Base-by-base conservation (phyloP, 345 rosid genomes). In the Eucalyptus erythrocorys region DNA sequence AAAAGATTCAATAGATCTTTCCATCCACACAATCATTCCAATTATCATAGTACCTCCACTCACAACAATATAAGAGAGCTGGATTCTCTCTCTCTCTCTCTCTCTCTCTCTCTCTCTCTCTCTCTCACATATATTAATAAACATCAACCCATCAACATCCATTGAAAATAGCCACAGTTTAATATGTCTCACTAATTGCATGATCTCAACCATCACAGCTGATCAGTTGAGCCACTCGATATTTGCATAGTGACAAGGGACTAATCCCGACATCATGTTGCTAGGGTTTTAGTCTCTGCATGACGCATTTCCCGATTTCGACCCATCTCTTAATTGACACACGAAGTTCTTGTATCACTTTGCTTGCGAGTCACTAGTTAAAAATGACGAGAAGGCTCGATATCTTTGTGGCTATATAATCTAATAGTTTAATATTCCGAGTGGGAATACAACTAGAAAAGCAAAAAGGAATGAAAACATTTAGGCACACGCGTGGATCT, bases 401-500 rank as follows among this genome's bases (percentile, higher is more conserved):
- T 76, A 47, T 40, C 47, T 76, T 76, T 76, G 47, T 40, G 84
- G 84, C 30, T 40, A 40, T 21, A 76, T 40, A 40, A 76, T 30
- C 13, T 22, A 40, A 76, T 40, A 40, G 84, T 76, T 40, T 21
- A 76, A 40, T 76, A 40, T 37, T 76, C 15, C 48, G 42, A 87
- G 89, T 87, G 89, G 86, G 68, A 79, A 84, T 50, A 79, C 89
- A 51, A 87, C 89, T 57, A 76, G 53, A 87, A 87, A 87, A 80
- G 89, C 88, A 87, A 88, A 49, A 57, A 85, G 45, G 61, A 88
- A 88, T 61, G 76, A 85, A 84, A 85, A 49, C 37, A 84, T 81
- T 47, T 30, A 47, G 89, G 85, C 87, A 66, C 90, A 85, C 87
- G 90, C 90, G 87, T 85, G 90, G 87, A 40, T 85, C 87, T 85